Base-by-base conservation (phyloP, 176 grass and related monocot genomes). In the Coix lacrymajobi region DNA sequence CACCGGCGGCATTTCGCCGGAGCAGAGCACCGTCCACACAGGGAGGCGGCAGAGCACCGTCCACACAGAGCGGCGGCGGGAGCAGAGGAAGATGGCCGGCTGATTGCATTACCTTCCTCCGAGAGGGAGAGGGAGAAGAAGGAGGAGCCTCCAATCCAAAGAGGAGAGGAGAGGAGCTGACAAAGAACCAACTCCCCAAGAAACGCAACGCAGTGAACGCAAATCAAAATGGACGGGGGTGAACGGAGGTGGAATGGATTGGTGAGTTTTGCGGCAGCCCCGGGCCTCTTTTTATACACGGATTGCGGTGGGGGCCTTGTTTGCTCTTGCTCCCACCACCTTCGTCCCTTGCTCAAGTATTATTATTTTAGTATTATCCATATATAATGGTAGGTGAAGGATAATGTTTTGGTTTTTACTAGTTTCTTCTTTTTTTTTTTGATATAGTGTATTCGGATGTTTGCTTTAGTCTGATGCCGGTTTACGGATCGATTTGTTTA, bases 221-320 rank as follows among this genome's bases (percentile, higher is more conserved):
- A 85, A 81, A 73, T 56, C 32, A 75, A 75, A 76, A 80, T 6
- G 67, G 36, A 88, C 73, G 73, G 66, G 66, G 86, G 73, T 88
- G 79, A 88, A 92, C 90, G 79, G 86, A 80, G 45, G 24, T 75
- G 83, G 66, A 62, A 54, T 62, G 78, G 34, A 77, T 86, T 51
- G 77, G 90, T 85, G 75, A 51, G 68, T 57, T 45, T 78, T 69
- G 48, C 79, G 45, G 31, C 20, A 37, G 45, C 66, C 49, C 82
- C 5, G 14, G 26, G 37, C 10, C 34, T 15, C 22, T 38, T 84
- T 92, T 89, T 92, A 89, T 89, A 89, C 75, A 62, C 56, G 62
- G 73, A 69, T 73, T 33, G 4, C 20, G 68, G 79, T 16, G 78
- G 41, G 26, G 20, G 22, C 46, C n/a, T 32, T n/a, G n/a, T n/a